Evolutionary conservation across 2,329 filamentous ascomycete genomes (phyloP), one percentile per base, ranked within the genome.

Genomic region (Alternaria tenuissima): DNA sequence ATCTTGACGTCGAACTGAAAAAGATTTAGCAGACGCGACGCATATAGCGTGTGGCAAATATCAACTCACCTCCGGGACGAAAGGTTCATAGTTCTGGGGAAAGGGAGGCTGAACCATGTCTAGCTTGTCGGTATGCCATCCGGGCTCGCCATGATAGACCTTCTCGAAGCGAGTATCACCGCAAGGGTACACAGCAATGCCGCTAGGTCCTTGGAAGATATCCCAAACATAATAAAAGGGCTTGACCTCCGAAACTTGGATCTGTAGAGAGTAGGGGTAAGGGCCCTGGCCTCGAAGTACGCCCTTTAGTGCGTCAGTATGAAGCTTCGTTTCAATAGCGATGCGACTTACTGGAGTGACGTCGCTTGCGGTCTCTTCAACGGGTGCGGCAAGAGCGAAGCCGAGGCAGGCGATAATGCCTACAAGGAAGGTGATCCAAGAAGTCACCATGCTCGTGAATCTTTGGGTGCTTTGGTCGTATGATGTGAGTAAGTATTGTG

Each of bases 121-220:
- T 18, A 22, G 30, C 22, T 28, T 26, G 52, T 46, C 43, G 7
- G 42, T 55, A 32, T 55, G 32, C 20, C 32, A 55, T 36, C 53
- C 43, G 1, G 24, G 34, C 32, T 41, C 54, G 26, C 54, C 36
- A n/a, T 51, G 26, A 22, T 51, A 56, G 24, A 56, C 36, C 36
- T 34, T 32, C 38, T 56, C 34, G 18, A 58, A 58, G 30, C 42
- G 32, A 7, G 14, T 38, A 24, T 58, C 49, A 12, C 36, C 8
- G 26, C 56, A 58, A 12, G 49, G 49, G 26, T 54, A 41, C 16
- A 58, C 56, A 24, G 42, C 11, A 9, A 54, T 20, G 26, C 43
- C 49, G 24, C 26, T 30, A 46, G 56, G 56, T 42, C 56, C 56
- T 20, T 48, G 49, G 11, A 52, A 58, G 32, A 54, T 47, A 16